Percentiles rank a stretch among this genome's conserved stretches.
phyloP scores from a whole-genome alignment of 768 basidiomycete genomes.

The Galerina sulciceps region DNA sequence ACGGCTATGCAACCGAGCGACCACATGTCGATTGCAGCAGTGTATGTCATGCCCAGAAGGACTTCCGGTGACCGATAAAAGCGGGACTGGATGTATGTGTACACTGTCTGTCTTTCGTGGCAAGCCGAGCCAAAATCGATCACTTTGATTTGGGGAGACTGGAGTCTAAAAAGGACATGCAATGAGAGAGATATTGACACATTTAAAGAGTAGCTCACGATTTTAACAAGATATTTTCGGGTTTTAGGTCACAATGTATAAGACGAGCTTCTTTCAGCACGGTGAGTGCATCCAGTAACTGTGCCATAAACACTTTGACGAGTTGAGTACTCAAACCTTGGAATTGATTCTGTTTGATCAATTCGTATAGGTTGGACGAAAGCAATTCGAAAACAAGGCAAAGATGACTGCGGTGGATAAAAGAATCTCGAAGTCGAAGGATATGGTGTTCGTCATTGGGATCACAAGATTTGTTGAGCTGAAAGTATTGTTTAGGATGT shows the following conservation, averaged over 20 bases:
- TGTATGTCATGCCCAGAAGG: slow-evolving; percentile 92
- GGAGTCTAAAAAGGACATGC: slow-evolving; percentile 57
- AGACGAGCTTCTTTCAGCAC: slow-evolving; percentile 94
- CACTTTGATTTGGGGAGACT: slow-evolving; percentile 44
- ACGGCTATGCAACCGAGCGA: slow-evolving; percentile 98
- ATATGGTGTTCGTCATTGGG: slow-evolving; percentile 97
- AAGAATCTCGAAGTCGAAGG: slow-evolving; percentile 90
- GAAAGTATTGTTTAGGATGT: slow-evolving; percentile 12
- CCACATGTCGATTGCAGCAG: slow-evolving; percentile 99
- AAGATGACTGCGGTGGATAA: slow-evolving; percentile 95
- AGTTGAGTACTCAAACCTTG: slow-evolving; percentile 95
- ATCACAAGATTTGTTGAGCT: slow-evolving; percentile 95
- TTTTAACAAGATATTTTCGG: slow-evolving; percentile 97
- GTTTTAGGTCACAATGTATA: slow-evolving; percentile 98
- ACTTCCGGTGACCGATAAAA: slow-evolving; percentile 99
- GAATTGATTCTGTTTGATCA: slow-evolving; percentile 99
- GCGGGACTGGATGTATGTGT: slow-evolving; percentile 98
- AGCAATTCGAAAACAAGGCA: slow-evolving; percentile 98
- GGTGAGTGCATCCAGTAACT: slow-evolving; percentile 89
- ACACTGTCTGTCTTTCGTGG: slow-evolving; percentile 98
- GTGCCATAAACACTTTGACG: slow-evolving; percentile 98
- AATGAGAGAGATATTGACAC: background rate
- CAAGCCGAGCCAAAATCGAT: slow-evolving; percentile 99
- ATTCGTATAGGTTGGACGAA: slow-evolving; percentile 96
- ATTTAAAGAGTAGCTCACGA: slow-evolving; percentile 55